phyloP scores from a whole-genome alignment of 805 yeast species.

The Saccharomycopsis schoenii region DNA sequence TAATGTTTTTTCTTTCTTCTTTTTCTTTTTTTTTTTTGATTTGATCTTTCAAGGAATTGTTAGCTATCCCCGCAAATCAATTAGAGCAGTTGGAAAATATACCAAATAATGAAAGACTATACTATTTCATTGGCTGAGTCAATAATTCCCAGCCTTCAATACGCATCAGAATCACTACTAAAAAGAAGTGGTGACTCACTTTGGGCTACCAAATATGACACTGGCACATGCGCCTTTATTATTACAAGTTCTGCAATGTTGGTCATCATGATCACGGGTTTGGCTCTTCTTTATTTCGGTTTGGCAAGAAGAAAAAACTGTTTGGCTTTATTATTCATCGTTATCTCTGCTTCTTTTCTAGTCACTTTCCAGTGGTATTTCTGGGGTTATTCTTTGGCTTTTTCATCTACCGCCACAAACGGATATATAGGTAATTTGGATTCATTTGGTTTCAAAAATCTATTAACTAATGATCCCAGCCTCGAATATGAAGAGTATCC shows the following conservation, averaged over 20 bases:
- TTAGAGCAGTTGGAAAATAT: no score
- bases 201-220: constrained; percentile 13
- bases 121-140: neutral
- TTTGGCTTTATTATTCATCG: constrained; percentile 72
- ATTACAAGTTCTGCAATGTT: constrained; percentile 15
- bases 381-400: constrained; percentile 96
- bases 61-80: no score
- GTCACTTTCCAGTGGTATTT: constrained; percentile 90
- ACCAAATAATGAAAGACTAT: neutral
- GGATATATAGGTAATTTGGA: constrained; percentile 82
- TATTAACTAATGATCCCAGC: constrained; percentile 33
- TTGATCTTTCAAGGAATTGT: no score
- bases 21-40: no score
- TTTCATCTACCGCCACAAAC: constrained; percentile 68
- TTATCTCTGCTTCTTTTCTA: constrained; percentile 61
- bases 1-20: neutral
- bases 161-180: neutral
- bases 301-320: constrained; percentile 87
- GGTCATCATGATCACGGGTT: constrained; percentile 79
- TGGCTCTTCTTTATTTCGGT: constrained; percentile 88
- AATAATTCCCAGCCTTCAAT: neutral
- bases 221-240: constrained; percentile 8
- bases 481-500: constrained; percentile 43
- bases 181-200: neutral
- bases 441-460: constrained; percentile 70